These are phyloP conservation scores for Epichloe typhina DNA, from an alignment of 2,329 filamentous ascomycete species.

Conservation along the genomic window DNA sequence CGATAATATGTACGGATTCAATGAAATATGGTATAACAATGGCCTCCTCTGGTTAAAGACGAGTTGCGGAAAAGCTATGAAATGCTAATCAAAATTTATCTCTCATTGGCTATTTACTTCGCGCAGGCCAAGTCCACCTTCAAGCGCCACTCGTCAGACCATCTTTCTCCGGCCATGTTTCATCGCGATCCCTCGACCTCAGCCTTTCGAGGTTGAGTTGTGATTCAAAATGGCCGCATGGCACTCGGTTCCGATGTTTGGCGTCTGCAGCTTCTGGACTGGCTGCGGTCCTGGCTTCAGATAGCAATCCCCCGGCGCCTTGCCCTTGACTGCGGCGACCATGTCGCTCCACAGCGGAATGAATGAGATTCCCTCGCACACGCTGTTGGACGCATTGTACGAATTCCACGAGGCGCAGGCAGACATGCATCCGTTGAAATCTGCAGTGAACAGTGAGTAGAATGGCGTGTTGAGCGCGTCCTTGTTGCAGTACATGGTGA, in stretches of 20 bases:
- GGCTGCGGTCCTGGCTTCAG: conserved; percentile 3
- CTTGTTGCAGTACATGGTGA: conserved; percentile 30
- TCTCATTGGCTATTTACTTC: no score
- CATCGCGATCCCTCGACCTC: neutral
- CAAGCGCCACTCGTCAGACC: neutral
- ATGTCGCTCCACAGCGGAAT: conserved; percentile 8
- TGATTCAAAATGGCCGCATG: neutral
- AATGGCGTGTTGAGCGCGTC: conserved; percentile 25
- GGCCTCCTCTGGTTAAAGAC: no score
- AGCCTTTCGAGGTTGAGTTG: neutral
- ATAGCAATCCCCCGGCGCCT: conserved; percentile 5
- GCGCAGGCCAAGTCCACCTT: no score
- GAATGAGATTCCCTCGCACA: conserved; percentile 9
- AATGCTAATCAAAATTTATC: no score
- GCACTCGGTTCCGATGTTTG: conserved; percentile 3
- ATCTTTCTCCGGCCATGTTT: neutral
- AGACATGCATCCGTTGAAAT: conserved; percentile 33
- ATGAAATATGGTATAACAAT: no score
- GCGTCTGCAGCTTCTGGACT: neutral
- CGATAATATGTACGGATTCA: no score
- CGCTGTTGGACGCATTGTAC: conserved; percentile 3
- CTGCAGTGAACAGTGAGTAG: conserved; percentile 27
- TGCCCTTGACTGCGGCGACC: neutral
- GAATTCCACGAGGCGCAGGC: conserved; percentile 27
- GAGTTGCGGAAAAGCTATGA: no score